phyloP scores from a whole-genome alignment of 116 monocot genomes.

The Cymodocea nodosa region DNA sequence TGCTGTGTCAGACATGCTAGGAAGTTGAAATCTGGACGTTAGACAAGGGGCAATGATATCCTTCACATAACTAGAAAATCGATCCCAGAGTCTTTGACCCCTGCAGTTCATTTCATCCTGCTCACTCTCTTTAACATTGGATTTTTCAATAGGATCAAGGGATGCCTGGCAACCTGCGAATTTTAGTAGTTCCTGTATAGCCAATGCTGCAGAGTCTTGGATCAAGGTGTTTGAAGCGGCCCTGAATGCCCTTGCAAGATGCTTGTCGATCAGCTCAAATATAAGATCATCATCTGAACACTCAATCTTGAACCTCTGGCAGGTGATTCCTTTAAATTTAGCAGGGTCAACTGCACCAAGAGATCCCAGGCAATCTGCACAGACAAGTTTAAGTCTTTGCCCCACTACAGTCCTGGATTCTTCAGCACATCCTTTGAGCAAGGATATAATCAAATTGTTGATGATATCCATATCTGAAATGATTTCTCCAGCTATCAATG shows the following conservation, averaged over 20 bases:
- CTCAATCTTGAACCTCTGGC: constrained; percentile 86
- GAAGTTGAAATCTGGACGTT: constrained; percentile 89
- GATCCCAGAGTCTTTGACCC: constrained; percentile 75
- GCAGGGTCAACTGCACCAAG: constrained; percentile 96
- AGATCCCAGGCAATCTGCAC: constrained; percentile 92
- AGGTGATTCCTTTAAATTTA: constrained; percentile 70
- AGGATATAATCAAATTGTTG: constrained; percentile 56
- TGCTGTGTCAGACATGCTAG: constrained; percentile 50
- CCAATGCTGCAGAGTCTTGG: constrained; percentile 95
- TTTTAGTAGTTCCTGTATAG: constrained; percentile 95
- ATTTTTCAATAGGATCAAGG: constrained; percentile 17
- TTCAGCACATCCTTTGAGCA: constrained; percentile 86
- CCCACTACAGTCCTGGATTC: constrained; percentile 82
- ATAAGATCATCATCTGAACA: constrained; percentile 99
- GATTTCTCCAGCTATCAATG: constrained; percentile 61
- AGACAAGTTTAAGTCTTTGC: constrained; percentile 76
- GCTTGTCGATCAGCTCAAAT: constrained; percentile 92
- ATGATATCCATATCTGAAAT: constrained; percentile 64
- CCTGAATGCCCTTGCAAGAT: constrained; percentile 90
- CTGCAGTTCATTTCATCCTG: constrained; percentile 27
- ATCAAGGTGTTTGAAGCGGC: constrained; percentile 82
- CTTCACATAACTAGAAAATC: constrained; percentile 94
- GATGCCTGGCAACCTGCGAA: constrained; percentile 75
- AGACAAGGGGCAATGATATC: constrained; percentile 97
- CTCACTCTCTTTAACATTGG: constrained; percentile 4